Evolutionary conservation across 768 basidiomycete genomes (phyloP).

Genomic region (Dacryopinax primogenitus): DNA sequence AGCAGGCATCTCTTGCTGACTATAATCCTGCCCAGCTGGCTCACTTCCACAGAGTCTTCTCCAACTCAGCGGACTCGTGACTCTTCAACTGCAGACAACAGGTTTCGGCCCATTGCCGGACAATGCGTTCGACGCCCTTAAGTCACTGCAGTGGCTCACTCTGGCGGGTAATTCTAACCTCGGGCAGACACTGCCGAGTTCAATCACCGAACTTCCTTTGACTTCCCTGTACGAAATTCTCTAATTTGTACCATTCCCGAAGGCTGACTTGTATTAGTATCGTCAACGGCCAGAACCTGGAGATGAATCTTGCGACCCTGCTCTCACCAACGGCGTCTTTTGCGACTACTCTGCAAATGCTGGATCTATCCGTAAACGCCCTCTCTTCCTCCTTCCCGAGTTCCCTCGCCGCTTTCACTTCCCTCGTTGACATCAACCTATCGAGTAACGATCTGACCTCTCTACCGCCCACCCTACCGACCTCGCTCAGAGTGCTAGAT

Average conservation of each 20-base stretch:
- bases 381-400: slow-evolving; percentile 28
- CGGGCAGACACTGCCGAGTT: slow-evolving; percentile 30
- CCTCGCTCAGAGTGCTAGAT: slow-evolving; percentile 27
- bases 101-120: slow-evolving; percentile 29
- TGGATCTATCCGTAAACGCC: slow-evolving; percentile 21
- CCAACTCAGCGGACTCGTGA: slow-evolving; percentile 29
- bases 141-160: slow-evolving; percentile 27
- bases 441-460: slow-evolving; percentile 28
- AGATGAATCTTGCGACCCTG: slow-evolving; percentile 26
- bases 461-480: slow-evolving; percentile 28
- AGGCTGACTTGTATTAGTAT: slow-evolving; percentile 22
- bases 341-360: background rate
- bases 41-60: slow-evolving; percentile 14
- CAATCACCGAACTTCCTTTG: slow-evolving; percentile 26
- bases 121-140: slow-evolving; percentile 24
- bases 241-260: background rate
- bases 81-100: slow-evolving; percentile 34
- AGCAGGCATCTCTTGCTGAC: background rate
- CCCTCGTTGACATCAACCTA: slow-evolving; percentile 31
- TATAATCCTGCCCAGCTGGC: slow-evolving; percentile 26
- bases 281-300: slow-evolving; percentile 29
- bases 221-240: slow-evolving; percentile 30
- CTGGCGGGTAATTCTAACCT: slow-evolving; percentile 34
- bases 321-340: slow-evolving; percentile 12
- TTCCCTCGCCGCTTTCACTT: slow-evolving; percentile 26